Percentiles rank a stretch among this genome's conserved stretches.
These are phyloP conservation scores for Leccinum sublutescens DNA, from an alignment of 768 basidiomycete species.

Conservation along the genomic window DNA sequence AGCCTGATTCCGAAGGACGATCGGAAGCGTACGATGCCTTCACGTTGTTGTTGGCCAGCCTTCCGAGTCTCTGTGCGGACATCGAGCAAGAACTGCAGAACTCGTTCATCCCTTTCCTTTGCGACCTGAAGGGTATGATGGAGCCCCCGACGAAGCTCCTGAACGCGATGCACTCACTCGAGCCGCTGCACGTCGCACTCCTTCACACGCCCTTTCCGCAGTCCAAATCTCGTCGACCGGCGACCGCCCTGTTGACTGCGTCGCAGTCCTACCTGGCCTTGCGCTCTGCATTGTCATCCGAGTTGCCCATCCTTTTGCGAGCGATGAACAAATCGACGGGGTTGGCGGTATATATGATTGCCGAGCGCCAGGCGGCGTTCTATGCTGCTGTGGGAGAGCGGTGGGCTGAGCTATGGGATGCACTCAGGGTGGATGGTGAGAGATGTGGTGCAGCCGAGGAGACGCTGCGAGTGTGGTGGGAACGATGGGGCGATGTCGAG, in stretches of 20 bases:
- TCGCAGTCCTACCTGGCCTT: conserved; percentile 77
- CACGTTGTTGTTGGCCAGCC: conserved; percentile 52
- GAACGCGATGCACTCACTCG: conserved; percentile 68
- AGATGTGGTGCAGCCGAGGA: conserved; percentile 64
- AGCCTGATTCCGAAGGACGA: conserved; percentile 25
- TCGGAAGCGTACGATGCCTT: conserved; percentile 75
- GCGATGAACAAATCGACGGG: conserved; percentile 62
- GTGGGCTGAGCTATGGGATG: conserved; percentile 87
- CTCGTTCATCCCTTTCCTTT: conserved; percentile 55
- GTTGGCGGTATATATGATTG: conserved; percentile 50
- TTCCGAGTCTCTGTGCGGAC: conserved; percentile 51
- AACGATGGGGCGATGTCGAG: conserved; percentile 68
- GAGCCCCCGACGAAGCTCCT: conserved; percentile 64
- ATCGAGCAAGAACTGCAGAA: conserved; percentile 55
- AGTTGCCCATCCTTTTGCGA: conserved; percentile 63
- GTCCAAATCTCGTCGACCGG: conserved; percentile 57
- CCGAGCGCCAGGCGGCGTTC: conserved; percentile 56
- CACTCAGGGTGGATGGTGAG: conserved; percentile 69
- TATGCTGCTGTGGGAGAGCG: conserved; percentile 58
- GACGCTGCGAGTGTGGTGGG: conserved; percentile 70
- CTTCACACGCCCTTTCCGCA: conserved; percentile 60
- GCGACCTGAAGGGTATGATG: conserved; percentile 56
- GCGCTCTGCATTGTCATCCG: conserved; percentile 65
- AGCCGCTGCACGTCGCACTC: conserved; percentile 68
- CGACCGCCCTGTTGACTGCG: conserved; percentile 64